Percentiles rank a stretch among this genome's conserved stretches.
phyloP scores from a whole-genome alignment of 352 stramenopile species.

The Poterioochromonas sp. region DNA sequence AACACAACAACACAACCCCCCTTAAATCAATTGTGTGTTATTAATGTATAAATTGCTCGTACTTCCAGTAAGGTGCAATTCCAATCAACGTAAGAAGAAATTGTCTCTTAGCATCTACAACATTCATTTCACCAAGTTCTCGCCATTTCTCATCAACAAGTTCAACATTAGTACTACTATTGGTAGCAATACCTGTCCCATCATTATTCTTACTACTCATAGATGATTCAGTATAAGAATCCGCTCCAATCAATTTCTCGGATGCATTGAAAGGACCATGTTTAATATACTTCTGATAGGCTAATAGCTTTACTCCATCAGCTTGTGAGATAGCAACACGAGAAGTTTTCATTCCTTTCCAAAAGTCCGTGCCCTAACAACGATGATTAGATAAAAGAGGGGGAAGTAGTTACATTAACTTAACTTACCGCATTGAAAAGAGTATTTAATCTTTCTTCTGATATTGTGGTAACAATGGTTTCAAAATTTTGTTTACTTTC shows the following conservation, averaged over 20 bases:
- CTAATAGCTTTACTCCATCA: too few species aligned
- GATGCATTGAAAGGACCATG: too few species aligned
- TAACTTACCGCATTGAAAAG: conserved; percentile 6
- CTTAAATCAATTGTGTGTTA: too few species aligned
- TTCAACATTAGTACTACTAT: too few species aligned
- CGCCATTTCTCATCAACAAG: too few species aligned
- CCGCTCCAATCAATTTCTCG: too few species aligned
- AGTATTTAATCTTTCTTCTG: background rate
- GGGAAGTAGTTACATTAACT: background rate
- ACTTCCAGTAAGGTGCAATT: conserved; percentile 23
- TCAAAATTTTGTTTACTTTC: background rate
- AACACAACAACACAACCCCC: too few species aligned
- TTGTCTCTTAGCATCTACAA: background rate
- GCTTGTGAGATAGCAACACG: too few species aligned
- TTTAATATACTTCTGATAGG: too few species aligned
- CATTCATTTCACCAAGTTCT: background rate
- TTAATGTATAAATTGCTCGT: conserved; percentile 26
- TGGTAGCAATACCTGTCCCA: too few species aligned
- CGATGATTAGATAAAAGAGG: background rate
- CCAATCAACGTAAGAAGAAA: background rate
- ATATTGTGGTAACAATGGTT: background rate
- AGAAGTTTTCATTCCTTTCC: background rate
- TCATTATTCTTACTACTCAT: too few species aligned
- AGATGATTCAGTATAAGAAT: too few species aligned
- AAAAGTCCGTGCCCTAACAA: background rate